These are phyloP conservation scores for Stygiomarasmius scandens DNA, from an alignment of 1,284 basidiomycete species.

Conservation along the genomic window DNA sequence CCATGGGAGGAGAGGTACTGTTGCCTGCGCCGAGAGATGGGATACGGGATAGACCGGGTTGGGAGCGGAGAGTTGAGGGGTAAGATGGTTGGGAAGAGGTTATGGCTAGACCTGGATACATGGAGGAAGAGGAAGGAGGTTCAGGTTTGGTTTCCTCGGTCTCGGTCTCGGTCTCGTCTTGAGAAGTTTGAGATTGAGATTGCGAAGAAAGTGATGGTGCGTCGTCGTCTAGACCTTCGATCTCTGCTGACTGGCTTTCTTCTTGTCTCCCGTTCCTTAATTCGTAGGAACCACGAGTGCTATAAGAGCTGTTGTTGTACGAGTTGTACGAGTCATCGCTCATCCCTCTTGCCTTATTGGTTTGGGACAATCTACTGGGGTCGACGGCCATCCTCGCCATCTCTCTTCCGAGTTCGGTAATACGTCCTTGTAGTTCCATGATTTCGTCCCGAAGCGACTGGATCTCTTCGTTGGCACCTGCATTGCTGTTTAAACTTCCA, in stretches of 20 bases:
- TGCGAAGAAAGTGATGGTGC: not conserved
- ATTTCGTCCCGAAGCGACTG: slow-evolving; percentile 65
- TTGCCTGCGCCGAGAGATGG: slow-evolving; percentile 52
- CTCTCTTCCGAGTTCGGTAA: slow-evolving; percentile 72
- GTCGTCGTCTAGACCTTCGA: slow-evolving; percentile 15
- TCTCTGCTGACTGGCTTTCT: slow-evolving; percentile 41
- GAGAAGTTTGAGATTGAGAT: not conserved
- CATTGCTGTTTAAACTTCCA: not conserved
- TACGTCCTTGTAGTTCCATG: slow-evolving; percentile 69
- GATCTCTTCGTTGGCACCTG: slow-evolving; percentile 37
- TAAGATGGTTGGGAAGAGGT: not conserved
- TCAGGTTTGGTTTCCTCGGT: not conserved
- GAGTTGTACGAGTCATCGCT: not conserved
- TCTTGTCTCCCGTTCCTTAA: slow-evolving; percentile 18
- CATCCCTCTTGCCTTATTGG: not conserved
- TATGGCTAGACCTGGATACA: slow-evolving; percentile 19
- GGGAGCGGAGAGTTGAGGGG: not conserved
- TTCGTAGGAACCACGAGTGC: not conserved
- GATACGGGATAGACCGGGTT: slow-evolving; percentile 29
- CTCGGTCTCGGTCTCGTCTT: not conserved
- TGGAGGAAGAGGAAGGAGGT: slow-evolving; percentile 15
- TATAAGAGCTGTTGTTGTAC: not conserved
- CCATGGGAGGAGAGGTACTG: slow-evolving; percentile 67
- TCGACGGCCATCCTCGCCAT: slow-evolving; percentile 63
- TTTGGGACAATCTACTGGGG: not conserved